phyloP scores from a whole-genome alignment of 768 basidiomycete genomes.

The Leucogyrophana mollusca region DNA sequence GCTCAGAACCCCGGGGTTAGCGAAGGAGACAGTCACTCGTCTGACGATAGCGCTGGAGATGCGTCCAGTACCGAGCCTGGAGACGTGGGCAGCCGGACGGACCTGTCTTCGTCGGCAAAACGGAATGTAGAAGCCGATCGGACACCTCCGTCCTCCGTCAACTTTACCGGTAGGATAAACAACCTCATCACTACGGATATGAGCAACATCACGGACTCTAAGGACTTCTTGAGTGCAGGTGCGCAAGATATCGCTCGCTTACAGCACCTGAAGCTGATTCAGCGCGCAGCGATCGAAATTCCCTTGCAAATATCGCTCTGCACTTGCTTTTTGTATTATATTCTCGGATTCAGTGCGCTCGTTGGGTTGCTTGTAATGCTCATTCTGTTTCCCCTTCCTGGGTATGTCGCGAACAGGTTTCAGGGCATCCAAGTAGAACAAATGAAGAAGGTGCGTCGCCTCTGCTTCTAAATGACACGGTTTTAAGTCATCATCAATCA shows the following conservation, averaged over 20 bases:
- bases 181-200: slow-evolving; percentile 61
- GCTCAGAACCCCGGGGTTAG: too few relatives aligned
- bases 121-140: slow-evolving; percentile 5
- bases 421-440: slow-evolving; percentile 46
- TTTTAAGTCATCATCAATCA: neutral
- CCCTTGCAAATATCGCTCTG: slow-evolving; percentile 25
- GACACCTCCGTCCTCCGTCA: slow-evolving; percentile 29
- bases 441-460: slow-evolving; percentile 45
- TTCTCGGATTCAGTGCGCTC: slow-evolving; percentile 54
- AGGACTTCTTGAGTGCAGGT: slow-evolving; percentile 14
- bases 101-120: too few relatives aligned
- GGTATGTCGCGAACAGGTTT: slow-evolving; percentile 47
- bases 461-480: neutral
- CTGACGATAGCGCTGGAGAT: too few relatives aligned
- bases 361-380: slow-evolving; percentile 55
- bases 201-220: slow-evolving; percentile 13
- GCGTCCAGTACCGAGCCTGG: too few relatives aligned
- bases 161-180: slow-evolving; percentile 76
- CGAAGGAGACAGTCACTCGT: too few relatives aligned
- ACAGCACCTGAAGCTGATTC: slow-evolving; percentile 37
- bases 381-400: slow-evolving; percentile 56
- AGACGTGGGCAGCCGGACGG: too few relatives aligned
- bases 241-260: slow-evolving; percentile 33
- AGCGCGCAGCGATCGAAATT: slow-evolving; percentile 4
- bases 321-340: slow-evolving; percentile 40